phyloP scores from a whole-genome alignment of 148 eudicot genomes.

The Rhododendron kiyosumense region DNA sequence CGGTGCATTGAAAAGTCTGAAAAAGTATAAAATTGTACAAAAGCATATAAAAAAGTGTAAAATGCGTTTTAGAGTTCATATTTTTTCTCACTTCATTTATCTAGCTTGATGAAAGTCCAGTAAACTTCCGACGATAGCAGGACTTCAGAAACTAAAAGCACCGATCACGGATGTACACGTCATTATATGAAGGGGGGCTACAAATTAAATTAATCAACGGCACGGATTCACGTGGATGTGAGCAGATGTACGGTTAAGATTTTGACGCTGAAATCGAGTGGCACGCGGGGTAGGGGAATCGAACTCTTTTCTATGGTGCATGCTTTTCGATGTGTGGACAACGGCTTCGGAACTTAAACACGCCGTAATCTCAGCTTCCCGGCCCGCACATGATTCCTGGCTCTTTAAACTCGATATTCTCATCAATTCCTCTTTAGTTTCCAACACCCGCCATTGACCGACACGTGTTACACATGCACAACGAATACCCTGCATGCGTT shows the following conservation, averaged over 20 bases:
- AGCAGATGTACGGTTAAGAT: slow-evolving; percentile 1
- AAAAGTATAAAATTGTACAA: no score
- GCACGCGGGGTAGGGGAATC: slow-evolving; percentile 18
- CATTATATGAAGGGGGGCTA: not conserved
- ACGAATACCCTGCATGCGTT: no score
- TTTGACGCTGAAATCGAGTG: slow-evolving; percentile 4
- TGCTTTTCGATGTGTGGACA: not conserved
- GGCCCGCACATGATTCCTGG: slow-evolving; percentile 14
- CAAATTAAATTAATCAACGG: not conserved
- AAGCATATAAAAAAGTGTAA: no score
- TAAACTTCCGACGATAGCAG: no score
- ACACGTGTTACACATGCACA: slow-evolving; percentile 6
- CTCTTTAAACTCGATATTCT: not conserved
- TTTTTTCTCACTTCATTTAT: no score
- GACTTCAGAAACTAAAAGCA: not conserved
- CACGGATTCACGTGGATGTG: not conserved
- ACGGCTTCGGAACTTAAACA: slow-evolving; percentile 20
- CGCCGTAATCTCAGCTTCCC: slow-evolving; percentile 20
- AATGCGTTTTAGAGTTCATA: no score
- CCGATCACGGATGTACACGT: not conserved
- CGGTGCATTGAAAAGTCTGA: no score
- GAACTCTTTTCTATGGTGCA: not conserved
- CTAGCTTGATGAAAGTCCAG: no score
- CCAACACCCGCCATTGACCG: slow-evolving; percentile 3
- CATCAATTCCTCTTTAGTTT: not conserved